These are phyloP conservation scores for Calycina marina DNA, from an alignment of 2,329 filamentous ascomycete species.

Conservation along the genomic window DNA sequence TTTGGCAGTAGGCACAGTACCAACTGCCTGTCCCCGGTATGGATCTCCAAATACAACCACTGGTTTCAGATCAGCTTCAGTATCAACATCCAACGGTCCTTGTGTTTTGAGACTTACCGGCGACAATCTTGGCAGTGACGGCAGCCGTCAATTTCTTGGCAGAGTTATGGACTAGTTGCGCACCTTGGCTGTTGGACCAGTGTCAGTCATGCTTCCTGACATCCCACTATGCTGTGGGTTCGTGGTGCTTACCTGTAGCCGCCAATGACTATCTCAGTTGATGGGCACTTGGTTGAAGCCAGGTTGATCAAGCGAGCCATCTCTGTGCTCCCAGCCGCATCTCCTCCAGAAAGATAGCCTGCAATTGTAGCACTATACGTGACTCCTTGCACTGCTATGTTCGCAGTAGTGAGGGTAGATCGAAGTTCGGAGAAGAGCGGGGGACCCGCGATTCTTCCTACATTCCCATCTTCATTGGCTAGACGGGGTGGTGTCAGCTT, in stretches of 20 bases:
- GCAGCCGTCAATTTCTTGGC: neutral
- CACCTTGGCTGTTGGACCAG: neutral
- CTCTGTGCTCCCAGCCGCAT: constrained; percentile 26
- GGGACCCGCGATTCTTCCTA: constrained; percentile 34
- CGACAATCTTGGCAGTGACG: neutral
- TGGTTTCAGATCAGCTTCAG: too few species aligned
- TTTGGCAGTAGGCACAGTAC: neutral
- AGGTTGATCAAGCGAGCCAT: constrained; percentile 19
- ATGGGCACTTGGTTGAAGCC: neutral
- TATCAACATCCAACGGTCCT: too few species aligned
- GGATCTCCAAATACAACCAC: neutral
- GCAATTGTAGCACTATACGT: constrained; percentile 31
- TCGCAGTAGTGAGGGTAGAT: constrained; percentile 24
- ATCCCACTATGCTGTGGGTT: too few species aligned
- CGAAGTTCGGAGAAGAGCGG: constrained; percentile 33
- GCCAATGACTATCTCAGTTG: neutral
- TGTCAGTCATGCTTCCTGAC: neutral
- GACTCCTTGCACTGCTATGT: constrained; percentile 32
- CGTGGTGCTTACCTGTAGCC: neutral
- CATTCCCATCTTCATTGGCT: constrained; percentile 32
- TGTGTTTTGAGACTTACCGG: neutral
- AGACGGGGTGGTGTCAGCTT: too few species aligned
- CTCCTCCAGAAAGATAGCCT: constrained; percentile 31
- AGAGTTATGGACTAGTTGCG: neutral
- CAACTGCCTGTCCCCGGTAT: neutral